These are phyloP conservation scores for Scleroderma citrinum DNA, from an alignment of 768 basidiomycete genomes.

Conservation along the genomic window DNA sequence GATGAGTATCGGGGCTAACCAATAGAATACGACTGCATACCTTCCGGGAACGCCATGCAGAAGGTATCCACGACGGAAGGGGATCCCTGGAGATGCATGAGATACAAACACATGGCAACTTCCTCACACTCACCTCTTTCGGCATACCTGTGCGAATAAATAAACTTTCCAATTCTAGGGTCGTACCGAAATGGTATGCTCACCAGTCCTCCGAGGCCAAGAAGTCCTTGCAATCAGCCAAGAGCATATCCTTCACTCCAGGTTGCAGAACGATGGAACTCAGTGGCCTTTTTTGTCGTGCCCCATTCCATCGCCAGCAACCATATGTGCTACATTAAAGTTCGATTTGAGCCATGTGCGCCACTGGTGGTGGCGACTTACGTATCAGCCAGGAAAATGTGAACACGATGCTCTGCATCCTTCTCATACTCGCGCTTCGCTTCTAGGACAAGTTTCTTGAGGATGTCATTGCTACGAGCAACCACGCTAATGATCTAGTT, in stretches of 20 bases:
- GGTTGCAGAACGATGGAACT: slow-evolving; percentile 89
- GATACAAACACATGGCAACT: slow-evolving; percentile 12
- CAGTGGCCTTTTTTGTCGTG: slow-evolving; percentile 84
- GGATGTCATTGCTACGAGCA: slow-evolving; percentile 80
- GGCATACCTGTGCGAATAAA: slow-evolving; percentile 61
- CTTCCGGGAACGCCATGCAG: slow-evolving; percentile 84
- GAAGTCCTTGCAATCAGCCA: slow-evolving; percentile 83
- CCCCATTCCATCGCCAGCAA: slow-evolving; percentile 86
- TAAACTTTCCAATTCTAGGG: slow-evolving; percentile 15
- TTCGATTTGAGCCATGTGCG: neutral
- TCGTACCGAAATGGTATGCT: slow-evolving; percentile 27
- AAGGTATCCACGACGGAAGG: slow-evolving; percentile 82
- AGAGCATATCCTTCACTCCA: slow-evolving; percentile 86
- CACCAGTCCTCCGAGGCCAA: slow-evolving; percentile 80
- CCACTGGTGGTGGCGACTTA: slow-evolving; percentile 37
- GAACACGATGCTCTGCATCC: slow-evolving; percentile 85
- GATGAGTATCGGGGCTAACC: slow-evolving; percentile 9
- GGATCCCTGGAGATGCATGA: slow-evolving; percentile 53
- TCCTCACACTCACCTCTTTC: slow-evolving; percentile 60
- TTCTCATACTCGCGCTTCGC: slow-evolving; percentile 88
- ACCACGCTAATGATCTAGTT: slow-evolving; percentile 52
- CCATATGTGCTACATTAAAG: slow-evolving; percentile 49
- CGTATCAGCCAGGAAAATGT: slow-evolving; percentile 87
- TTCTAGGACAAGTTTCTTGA: slow-evolving; percentile 82
- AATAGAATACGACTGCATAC: slow-evolving; percentile 29